Percentiles rank a stretch among this genome's conserved stretches.
Evolutionary conservation across 2,329 filamentous ascomycete species (phyloP).

Genomic region (Geoglossum cookeanum): DNA sequence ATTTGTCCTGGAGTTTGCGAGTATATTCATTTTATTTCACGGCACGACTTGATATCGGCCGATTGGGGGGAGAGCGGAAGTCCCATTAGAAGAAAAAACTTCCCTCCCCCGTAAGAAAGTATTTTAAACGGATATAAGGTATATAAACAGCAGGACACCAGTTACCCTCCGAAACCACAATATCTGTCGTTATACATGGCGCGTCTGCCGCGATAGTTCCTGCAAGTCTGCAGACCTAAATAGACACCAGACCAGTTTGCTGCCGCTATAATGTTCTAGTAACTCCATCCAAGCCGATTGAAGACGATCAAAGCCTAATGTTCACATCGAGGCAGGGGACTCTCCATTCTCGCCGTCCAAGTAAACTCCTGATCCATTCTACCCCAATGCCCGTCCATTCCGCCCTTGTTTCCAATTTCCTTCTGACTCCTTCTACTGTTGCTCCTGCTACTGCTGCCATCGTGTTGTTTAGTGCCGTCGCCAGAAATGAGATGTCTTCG

Average conservation of each 20-base stretch:
- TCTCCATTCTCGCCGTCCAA: slow-evolving; percentile 74
- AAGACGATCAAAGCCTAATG: slow-evolving; percentile 42
- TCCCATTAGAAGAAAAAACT: too few relatives aligned
- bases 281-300: not conserved
- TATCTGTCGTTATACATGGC: not conserved
- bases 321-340: slow-evolving; percentile 83
- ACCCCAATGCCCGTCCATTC: slow-evolving; percentile 63
- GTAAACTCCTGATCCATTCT: slow-evolving; percentile 67
- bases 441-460: slow-evolving; percentile 46
- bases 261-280: not conserved
- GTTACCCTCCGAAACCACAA: not conserved
- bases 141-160: not conserved
- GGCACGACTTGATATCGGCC: too few relatives aligned
- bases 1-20: too few relatives aligned
- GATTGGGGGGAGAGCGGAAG: too few relatives aligned
- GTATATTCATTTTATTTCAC: too few relatives aligned
- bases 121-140: not conserved
- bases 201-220: too few relatives aligned
- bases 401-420: slow-evolving; percentile 23
- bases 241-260: too few relatives aligned
- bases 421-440: slow-evolving; percentile 40
- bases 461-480: slow-evolving; percentile 44
- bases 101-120: too few relatives aligned
- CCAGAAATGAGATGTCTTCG: slow-evolving; percentile 20
- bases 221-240: too few relatives aligned